phyloP scores from a whole-genome alignment of 1,284 basidiomycete species.

The Boletus semigastroideus region DNA sequence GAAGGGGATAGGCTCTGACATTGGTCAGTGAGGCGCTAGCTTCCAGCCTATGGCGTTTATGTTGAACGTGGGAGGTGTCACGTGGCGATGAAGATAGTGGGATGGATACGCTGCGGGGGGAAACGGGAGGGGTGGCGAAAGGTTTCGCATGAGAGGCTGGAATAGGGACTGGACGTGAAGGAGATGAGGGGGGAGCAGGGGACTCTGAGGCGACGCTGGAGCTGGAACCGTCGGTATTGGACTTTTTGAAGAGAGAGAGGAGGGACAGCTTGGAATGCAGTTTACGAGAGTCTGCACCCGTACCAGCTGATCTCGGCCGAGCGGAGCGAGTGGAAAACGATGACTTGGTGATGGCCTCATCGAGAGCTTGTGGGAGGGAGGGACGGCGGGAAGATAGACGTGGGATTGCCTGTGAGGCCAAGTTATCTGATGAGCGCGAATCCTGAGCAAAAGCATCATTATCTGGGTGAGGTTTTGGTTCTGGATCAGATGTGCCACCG shows the following conservation, averaged over 20 bases:
- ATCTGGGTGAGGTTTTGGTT: constrained; percentile 20
- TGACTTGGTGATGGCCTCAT: constrained; percentile 26
- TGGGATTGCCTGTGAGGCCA: constrained; percentile 8
- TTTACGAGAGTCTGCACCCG: constrained; percentile 43
- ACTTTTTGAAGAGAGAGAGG: constrained; percentile 47
- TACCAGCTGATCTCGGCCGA: constrained; percentile 50
- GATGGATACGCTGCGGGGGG: constrained; percentile 24
- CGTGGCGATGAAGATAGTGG: constrained; percentile 30
- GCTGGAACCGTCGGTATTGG: constrained; percentile 35
- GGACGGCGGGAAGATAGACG: constrained; percentile 32
- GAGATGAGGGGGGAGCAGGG: constrained; percentile 19
- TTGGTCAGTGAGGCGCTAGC: constrained; percentile 26
- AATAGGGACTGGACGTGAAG: constrained; percentile 25
- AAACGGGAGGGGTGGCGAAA: constrained; percentile 23
- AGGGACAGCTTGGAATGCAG: constrained; percentile 42
- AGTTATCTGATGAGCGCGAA: constrained; percentile 2
- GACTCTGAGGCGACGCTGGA: constrained; percentile 35
- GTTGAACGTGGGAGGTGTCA: constrained; percentile 24
- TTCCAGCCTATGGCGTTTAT: constrained; percentile 28
- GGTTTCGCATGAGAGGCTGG: constrained; percentile 10
- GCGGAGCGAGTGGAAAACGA: constrained; percentile 26
- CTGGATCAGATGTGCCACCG: constrained; percentile 26
- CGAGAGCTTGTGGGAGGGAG: constrained; percentile 39
- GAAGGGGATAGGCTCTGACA: constrained; percentile 29
- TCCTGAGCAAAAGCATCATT: constrained; percentile 11